phyloP scores from a whole-genome alignment of 768 basidiomycete genomes.

The Candolleomyces eurysporus region DNA sequence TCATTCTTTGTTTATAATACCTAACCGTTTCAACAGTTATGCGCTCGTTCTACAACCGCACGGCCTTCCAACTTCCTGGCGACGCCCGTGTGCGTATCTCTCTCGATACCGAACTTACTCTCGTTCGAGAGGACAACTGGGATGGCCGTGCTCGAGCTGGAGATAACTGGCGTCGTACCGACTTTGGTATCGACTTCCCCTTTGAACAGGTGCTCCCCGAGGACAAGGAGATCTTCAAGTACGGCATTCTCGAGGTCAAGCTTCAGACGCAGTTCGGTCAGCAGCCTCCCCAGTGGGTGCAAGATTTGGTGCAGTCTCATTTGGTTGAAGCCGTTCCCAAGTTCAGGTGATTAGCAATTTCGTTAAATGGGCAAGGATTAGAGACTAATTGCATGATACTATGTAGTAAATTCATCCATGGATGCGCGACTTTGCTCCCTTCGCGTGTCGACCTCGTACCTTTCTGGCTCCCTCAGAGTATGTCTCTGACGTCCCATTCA shows the following conservation, averaged over 20 bases:
- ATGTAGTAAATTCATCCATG: conserved; percentile 89
- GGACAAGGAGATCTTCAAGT: conserved; percentile 94
- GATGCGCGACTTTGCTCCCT: conserved; percentile 90
- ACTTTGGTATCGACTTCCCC: conserved; percentile 90
- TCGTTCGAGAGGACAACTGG: conserved; percentile 97
- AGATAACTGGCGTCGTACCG: conserved; percentile 91
- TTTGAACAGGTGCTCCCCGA: conserved; percentile 71
- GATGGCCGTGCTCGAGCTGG: conserved; percentile 75
- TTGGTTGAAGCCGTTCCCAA: conserved; percentile 97
- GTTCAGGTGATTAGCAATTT: conserved; percentile 62
- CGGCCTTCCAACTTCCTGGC: conserved; percentile 97
- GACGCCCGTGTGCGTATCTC: conserved; percentile 99
- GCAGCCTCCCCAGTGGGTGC: conserved; percentile 94
- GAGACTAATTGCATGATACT: conserved; percentile 5
- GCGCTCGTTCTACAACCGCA: conserved; percentile 98
- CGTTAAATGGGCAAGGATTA: background rate
- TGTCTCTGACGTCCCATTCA: conserved; percentile 14
- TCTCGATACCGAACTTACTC: conserved; percentile 92
- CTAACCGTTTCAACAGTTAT: conserved; percentile 54
- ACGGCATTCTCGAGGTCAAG: conserved; percentile 97
- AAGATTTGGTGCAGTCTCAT: conserved; percentile 93
- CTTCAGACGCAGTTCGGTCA: conserved; percentile 95
- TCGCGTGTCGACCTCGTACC: conserved; percentile 94
- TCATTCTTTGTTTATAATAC: background rate
- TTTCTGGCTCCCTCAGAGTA: conserved; percentile 98